Evolutionary conservation across 306 rosid genomes (phyloP), one percentile per base, ranked within the genome.

Genomic region (Purshia tridentata): DNA sequence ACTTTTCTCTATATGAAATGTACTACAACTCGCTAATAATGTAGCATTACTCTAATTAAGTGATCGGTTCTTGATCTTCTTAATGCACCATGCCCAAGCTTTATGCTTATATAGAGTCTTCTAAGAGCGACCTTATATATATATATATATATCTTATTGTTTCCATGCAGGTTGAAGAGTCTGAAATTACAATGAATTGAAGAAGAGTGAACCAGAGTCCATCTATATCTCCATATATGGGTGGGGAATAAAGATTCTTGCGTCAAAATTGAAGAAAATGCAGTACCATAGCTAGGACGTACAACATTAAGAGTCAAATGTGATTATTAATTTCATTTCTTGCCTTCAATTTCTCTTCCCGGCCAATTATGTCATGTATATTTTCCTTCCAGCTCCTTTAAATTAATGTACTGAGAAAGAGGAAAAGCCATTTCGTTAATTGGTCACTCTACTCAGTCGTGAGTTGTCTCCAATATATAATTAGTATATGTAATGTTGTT

Each of bases 101-200:
- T 29, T 29, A 29, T 29, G 35, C 35, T 29, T 29, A 29, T 29
- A 29, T 29, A 29, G 35, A 29, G 35, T 29, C 1, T 29, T 29
- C 2, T 29, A 29, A 29, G 35, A 29, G 35, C 35, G 1, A n/a
- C n/a, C n/a, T n/a, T n/a, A n/a, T n/a, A n/a, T n/a, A n/a, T n/a
- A n/a, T n/a, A n/a, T n/a, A n/a, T 29, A 29, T 29, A 29, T 29
- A 29, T 29, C 42, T 67, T 40, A 0, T 12, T 50, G 5, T 48
- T 45, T 42, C 3, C 46, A 9, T 74, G 85, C 83, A 84, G 86
- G 73, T 20, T 84, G 68, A 84, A 65, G 75, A 70, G 82, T 59
- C 65, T 81, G 62, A 81, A 69, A 42, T 10, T 84, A 35, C 66
- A 76, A 41, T 84, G 81, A 83, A 74, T 52, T 16, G n/a, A 67